Evolutionary conservation across 768 basidiomycete genomes (phyloP).

Genomic region (Rhodotorula diobovata): DNA sequence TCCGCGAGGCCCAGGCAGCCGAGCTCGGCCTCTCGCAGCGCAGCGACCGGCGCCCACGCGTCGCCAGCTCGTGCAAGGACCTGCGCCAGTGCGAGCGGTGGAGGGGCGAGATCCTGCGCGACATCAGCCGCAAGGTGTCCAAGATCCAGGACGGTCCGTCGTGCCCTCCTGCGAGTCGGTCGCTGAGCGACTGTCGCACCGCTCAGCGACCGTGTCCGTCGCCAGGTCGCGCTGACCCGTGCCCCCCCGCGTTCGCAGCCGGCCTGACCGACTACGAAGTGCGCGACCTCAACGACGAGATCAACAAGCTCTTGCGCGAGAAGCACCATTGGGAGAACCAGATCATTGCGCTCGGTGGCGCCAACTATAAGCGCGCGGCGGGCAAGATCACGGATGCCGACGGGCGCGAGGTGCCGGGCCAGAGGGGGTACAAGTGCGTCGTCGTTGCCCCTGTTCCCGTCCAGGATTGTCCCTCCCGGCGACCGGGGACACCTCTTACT

Average conservation of each 20-base stretch:
- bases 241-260: slow-evolving; percentile 55
- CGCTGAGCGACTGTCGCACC: too few species aligned
- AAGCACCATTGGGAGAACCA: slow-evolving; percentile 98
- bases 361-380: slow-evolving; percentile 89
- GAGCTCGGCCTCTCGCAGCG: slow-evolving; percentile 82
- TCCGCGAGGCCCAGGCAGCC: slow-evolving; percentile 91
- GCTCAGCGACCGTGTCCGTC: too few species aligned
- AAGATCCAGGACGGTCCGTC: slow-evolving; percentile 89
- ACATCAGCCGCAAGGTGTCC: slow-evolving; percentile 92
- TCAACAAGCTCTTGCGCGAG: slow-evolving; percentile 90
- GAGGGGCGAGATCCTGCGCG: slow-evolving; percentile 89
- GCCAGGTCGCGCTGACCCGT: background rate
- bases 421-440: slow-evolving; percentile 90
- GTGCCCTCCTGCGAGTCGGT: background rate
- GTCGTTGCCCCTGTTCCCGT: background rate
- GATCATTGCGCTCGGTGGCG: slow-evolving; percentile 90
- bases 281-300: slow-evolving; percentile 93
- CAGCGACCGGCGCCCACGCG: slow-evolving; percentile 76
- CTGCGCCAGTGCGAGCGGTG: slow-evolving; percentile 89
- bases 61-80: slow-evolving; percentile 88
- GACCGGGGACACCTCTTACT: too few species aligned
- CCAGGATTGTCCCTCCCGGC: too few species aligned
- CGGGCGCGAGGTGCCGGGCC: slow-evolving; percentile 91
- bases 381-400: slow-evolving; percentile 87
- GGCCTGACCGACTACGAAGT: slow-evolving; percentile 93